These are phyloP conservation scores for Manihot esculenta DNA, from an alignment of 441 rosid genomes.

Conservation along the genomic window DNA sequence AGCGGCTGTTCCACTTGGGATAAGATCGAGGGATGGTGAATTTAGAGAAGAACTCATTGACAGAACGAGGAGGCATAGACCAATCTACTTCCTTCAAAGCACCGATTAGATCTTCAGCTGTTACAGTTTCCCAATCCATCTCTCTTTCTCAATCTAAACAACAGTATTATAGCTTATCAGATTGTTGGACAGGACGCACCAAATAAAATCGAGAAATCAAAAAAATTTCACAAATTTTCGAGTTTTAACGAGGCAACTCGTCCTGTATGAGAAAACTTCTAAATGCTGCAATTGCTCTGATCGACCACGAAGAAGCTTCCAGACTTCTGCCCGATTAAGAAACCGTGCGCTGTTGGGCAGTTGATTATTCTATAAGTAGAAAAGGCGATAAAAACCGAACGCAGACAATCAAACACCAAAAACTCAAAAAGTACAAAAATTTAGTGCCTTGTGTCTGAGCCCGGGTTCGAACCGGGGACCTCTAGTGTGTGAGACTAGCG, in stretches of 20 bases:
- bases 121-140: conserved; percentile 98
- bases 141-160: background rate
- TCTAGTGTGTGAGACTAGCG: conserved; percentile 96
- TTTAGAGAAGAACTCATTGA: conserved; percentile 75
- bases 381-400: too few species aligned
- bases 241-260: background rate
- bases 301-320: background rate
- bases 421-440: too few species aligned
- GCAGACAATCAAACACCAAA: too few species aligned
- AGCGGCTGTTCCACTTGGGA: conserved; percentile 88
- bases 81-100: conserved; percentile 96
- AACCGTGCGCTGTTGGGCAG: background rate
- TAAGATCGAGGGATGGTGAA: conserved; percentile 79
- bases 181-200: too few species aligned
- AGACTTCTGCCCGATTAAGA: conserved; percentile 9
- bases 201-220: background rate
- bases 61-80: conserved; percentile 92
- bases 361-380: too few species aligned
- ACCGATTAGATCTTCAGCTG: conserved; percentile 83
- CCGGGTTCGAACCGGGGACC: conserved; percentile 99
- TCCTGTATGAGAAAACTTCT: background rate
- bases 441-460: too few species aligned
- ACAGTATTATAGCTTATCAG: background rate
- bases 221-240: too few species aligned
- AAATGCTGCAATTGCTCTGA: background rate